phyloP scores from a whole-genome alignment of 106 monocot genomes.

The Apostasia shenzhenica region DNA sequence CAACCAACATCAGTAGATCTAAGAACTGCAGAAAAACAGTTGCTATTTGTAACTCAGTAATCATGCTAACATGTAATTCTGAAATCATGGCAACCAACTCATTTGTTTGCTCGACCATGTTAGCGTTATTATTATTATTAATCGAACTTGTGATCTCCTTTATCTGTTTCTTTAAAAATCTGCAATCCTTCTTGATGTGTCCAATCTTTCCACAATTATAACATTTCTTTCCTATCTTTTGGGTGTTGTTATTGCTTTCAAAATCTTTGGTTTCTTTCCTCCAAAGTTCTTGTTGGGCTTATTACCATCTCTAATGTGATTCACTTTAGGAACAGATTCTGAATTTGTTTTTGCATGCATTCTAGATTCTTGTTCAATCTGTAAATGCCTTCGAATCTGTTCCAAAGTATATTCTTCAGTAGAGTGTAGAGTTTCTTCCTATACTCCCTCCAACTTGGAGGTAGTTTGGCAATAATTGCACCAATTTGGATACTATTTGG shows the following conservation, averaged over 20 bases:
- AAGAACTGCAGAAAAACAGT: too few species aligned
- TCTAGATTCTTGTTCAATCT: slow-evolving; percentile 4
- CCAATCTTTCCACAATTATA: too few species aligned
- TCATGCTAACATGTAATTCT: too few species aligned
- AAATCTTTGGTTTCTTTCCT: not conserved
- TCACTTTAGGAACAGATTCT: not conserved
- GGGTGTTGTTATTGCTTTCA: not conserved
- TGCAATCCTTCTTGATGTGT: too few species aligned
- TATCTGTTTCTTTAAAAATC: too few species aligned
- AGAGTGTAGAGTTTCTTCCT: slow-evolving; percentile 2
- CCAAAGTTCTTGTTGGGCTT: too few species aligned
- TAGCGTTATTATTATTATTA: too few species aligned
- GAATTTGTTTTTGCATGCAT: not conserved
- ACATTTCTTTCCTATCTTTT: too few species aligned
- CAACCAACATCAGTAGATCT: slow-evolving; percentile 7
- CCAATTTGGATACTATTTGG: slow-evolving; percentile 8
- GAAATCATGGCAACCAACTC: too few species aligned
- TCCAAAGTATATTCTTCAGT: slow-evolving; percentile 5
- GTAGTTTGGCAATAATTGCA: slow-evolving; percentile 11
- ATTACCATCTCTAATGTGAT: not conserved
- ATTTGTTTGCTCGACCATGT: too few species aligned
- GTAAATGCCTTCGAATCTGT: not conserved
- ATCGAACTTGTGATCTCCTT: too few species aligned
- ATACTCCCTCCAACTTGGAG: slow-evolving; percentile 12
- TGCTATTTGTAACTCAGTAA: too few species aligned